phyloP scores from a whole-genome alignment of 495 filamentous ascomycete genomes.

The Tetracladium setigerum region DNA sequence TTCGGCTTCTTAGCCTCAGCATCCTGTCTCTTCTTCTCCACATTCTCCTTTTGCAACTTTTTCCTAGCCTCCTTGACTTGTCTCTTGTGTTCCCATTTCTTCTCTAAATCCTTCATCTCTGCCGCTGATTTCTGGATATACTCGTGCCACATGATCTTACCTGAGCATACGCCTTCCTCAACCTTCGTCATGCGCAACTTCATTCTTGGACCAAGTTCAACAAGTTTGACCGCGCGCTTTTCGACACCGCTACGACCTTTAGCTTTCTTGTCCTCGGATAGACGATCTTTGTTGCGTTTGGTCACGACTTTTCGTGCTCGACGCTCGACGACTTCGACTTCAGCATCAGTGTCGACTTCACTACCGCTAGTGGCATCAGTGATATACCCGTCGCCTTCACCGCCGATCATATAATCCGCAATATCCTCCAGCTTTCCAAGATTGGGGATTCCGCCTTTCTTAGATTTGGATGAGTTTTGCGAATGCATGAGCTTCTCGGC shows the following conservation, averaged over 20 bases:
- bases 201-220: constrained; percentile 89
- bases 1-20: constrained; percentile 34
- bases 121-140: constrained; percentile 73
- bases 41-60: constrained; percentile 76
- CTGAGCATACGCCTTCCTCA: constrained; percentile 85
- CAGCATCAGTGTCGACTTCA: constrained; percentile 88
- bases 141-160: constrained; percentile 97
- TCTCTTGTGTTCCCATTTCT: constrained; percentile 67
- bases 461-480: constrained; percentile 53
- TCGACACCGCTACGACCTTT: constrained; percentile 42
- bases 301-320: constrained; percentile 63
- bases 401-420: constrained; percentile 89
- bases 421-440: constrained; percentile 87
- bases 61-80: constrained; percentile 76
- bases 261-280: constrained; percentile 27
- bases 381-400: constrained; percentile 71
- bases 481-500: constrained; percentile 60
- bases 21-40: constrained; percentile 64
- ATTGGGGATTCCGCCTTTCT: constrained; percentile 68
- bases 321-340: constrained; percentile 82
- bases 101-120: constrained; percentile 69
- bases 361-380: constrained; percentile 78
- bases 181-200: constrained; percentile 87
- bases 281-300: constrained; percentile 51
- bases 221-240: constrained; percentile 81